phyloP scores from a whole-genome alignment of 306 rosid genomes.

The Calophaca sinica region DNA sequence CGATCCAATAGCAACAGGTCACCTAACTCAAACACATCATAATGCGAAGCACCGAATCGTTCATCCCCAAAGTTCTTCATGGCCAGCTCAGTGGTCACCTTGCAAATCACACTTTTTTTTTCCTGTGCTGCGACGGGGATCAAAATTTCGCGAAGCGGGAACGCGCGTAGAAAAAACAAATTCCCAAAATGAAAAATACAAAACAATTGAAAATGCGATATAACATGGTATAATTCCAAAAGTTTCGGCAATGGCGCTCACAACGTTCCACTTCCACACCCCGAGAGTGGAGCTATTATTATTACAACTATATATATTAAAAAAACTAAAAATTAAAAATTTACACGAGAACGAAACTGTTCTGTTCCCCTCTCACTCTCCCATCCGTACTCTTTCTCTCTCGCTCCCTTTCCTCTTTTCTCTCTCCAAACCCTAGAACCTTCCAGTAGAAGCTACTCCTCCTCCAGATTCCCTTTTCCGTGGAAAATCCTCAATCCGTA shows the following conservation, averaged over 20 bases:
- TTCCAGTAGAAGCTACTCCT: background rate
- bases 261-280: no score
- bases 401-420: background rate
- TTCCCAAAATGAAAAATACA: background rate
- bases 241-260: background rate
- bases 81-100: background rate
- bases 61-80: background rate
- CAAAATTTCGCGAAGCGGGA: slow-evolving; percentile 43
- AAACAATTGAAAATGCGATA: background rate
- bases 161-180: background rate
- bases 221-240: background rate
- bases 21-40: background rate
- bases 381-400: background rate
- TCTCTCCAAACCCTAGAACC: slow-evolving; percentile 48
- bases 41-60: background rate
- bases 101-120: background rate
- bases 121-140: slow-evolving; percentile 20
- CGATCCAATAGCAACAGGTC: background rate
- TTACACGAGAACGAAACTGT: background rate
- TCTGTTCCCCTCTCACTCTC: background rate
- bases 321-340: background rate
- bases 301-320: background rate
- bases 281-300: slow-evolving; percentile 17
- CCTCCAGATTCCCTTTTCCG: background rate
- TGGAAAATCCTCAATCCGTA: background rate